These are phyloP conservation scores for Priceomyces haplophilus DNA, from an alignment of 805 yeast genomes.

Conservation along the genomic window DNA sequence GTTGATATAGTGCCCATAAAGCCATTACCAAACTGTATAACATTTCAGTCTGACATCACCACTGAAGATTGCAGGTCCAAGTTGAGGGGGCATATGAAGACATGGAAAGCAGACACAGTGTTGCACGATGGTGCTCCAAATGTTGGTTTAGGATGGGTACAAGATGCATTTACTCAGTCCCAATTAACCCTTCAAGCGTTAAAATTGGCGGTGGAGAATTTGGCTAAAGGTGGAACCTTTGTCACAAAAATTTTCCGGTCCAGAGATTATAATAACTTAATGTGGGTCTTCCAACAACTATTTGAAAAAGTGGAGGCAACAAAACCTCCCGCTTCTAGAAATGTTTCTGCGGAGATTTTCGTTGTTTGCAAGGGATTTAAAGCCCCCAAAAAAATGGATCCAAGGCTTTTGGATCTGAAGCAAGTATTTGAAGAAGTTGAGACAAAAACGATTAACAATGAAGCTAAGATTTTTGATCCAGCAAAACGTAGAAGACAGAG, in stretches of 20 bases:
- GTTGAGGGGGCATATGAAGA: conserved; percentile 92
- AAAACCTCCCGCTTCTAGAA: conserved; percentile 98
- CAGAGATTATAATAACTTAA: conserved; percentile 93
- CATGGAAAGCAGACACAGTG: conserved; percentile 98
- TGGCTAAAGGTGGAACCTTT: conserved; percentile 88
- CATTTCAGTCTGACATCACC: conserved; percentile 95
- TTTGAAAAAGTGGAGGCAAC: conserved; percentile 98
- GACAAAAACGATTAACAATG: conserved; percentile 63
- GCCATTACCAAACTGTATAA: conserved; percentile 89
- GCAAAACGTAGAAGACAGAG: conserved; percentile 86
- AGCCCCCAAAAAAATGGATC: conserved; percentile 94
- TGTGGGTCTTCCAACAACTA: conserved; percentile 97
- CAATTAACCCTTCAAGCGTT: conserved; percentile 92
- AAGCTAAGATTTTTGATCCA: conserved; percentile 92
- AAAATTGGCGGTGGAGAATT: conserved; percentile 89
- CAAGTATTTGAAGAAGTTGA: conserved; percentile 92
- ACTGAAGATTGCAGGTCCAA: conserved; percentile 96
- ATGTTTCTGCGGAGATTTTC: conserved; percentile 97
- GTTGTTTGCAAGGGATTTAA: conserved; percentile 95
- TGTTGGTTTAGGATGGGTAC: conserved; percentile 99
- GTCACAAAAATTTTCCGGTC: conserved; percentile 97
- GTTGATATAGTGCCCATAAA: conserved; percentile 98
- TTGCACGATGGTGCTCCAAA: conserved; percentile 99
- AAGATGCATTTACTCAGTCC: conserved; percentile 98
- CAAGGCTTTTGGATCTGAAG: conserved; percentile 84